These are phyloP conservation scores for Globisporangium solare DNA, from an alignment of 352 stramenopile genomes.

Conservation along the genomic window DNA sequence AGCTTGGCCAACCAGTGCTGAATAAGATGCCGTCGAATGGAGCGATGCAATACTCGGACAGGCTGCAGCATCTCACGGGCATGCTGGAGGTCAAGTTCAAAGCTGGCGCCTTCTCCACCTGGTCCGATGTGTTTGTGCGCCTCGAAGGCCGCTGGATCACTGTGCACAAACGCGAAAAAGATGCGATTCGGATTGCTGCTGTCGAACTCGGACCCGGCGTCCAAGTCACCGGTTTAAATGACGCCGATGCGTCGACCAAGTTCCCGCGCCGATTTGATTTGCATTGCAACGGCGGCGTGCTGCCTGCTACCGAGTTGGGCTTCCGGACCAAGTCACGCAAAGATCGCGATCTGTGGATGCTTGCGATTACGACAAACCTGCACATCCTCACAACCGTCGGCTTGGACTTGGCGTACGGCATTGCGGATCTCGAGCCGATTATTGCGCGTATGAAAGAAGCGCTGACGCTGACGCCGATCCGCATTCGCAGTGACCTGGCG, in stretches of 20 bases:
- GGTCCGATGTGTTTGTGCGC: constrained; percentile 25
- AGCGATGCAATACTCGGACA: constrained; percentile 7
- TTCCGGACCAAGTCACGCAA: constrained; percentile 78
- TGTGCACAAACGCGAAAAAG: constrained; percentile 35
- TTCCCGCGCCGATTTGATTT: constrained; percentile 77
- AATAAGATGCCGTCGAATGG: constrained; percentile 14
- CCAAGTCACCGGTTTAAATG: constrained; percentile 52
- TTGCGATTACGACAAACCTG: constrained; percentile 61
- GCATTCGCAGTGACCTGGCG: constrained; percentile 57
- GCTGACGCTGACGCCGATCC: constrained; percentile 52
- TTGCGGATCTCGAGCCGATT: constrained; percentile 51
- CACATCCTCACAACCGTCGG: constrained; percentile 45
- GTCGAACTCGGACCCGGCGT: constrained; percentile 70
- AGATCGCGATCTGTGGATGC: constrained; percentile 71
- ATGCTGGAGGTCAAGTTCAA: constrained; percentile 30
- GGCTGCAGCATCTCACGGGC: constrained; percentile 17
- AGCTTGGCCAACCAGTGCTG: neutral
- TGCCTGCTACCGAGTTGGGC: constrained; percentile 64
- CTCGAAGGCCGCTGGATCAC: constrained; percentile 30
- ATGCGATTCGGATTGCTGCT: constrained; percentile 47
- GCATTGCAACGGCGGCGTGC: constrained; percentile 57
- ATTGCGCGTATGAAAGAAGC: constrained; percentile 49
- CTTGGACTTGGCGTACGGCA: constrained; percentile 41
- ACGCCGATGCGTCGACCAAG: constrained; percentile 58
- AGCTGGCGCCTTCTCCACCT: constrained; percentile 23